Percentiles rank a stretch among this genome's conserved stretches.
These are phyloP conservation scores for Hypoxylon sp. DNA, from an alignment of 2,329 filamentous ascomycete genomes.

Conservation along the genomic window DNA sequence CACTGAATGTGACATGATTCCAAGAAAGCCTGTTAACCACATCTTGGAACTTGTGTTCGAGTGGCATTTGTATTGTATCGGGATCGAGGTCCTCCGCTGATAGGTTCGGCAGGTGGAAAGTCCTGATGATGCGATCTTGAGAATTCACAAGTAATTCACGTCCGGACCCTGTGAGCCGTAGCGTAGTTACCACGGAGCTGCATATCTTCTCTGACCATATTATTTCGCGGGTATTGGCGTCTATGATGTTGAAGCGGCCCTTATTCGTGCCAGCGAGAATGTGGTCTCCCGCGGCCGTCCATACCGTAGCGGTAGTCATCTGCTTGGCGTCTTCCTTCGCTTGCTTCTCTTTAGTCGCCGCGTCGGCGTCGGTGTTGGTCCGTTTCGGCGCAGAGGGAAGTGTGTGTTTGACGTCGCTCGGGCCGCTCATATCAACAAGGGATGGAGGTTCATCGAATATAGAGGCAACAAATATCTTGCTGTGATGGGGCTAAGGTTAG, in stretches of 20 bases:
- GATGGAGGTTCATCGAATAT: constrained; percentile 94
- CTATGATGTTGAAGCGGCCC: constrained; percentile 96
- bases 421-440: constrained; percentile 83
- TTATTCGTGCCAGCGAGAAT: constrained; percentile 95
- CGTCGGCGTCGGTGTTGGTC: constrained; percentile 77
- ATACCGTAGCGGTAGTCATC: constrained; percentile 92
- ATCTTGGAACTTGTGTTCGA: constrained; percentile 99
- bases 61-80: constrained; percentile 87
- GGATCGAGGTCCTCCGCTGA: constrained; percentile 78
- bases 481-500: constrained; percentile 57
- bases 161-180: constrained; percentile 87
- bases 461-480: constrained; percentile 88
- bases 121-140: constrained; percentile 94
- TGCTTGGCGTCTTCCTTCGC: constrained; percentile 93
- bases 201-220: constrained; percentile 93
- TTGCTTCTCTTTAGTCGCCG: constrained; percentile 82
- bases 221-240: constrained; percentile 82
- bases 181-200: constrained; percentile 86
- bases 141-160: constrained; percentile 92
- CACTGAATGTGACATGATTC: constrained; percentile 97
- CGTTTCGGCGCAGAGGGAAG: constrained; percentile 88
- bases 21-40: constrained; percentile 94
- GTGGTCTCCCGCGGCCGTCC: constrained; percentile 86
- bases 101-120: constrained; percentile 88
- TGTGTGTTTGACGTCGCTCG: constrained; percentile 79